These are phyloP conservation scores for Aspergillus ibericus DNA, from an alignment of 2,329 filamentous ascomycete species.

Conservation along the genomic window DNA sequence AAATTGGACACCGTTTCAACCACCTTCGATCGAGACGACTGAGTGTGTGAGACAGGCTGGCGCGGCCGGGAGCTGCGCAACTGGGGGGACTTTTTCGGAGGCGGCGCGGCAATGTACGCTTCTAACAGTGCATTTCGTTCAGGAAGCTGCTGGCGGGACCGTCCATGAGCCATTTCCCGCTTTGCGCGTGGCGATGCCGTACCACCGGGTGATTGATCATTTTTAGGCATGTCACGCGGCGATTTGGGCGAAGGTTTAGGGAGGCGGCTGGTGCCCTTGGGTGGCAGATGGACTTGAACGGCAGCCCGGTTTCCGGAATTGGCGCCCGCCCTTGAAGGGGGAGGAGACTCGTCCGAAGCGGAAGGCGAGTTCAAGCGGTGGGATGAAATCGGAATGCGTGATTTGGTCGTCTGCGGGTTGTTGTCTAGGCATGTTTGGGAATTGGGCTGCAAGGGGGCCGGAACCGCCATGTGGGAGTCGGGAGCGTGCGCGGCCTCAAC, in stretches of 20 bases:
- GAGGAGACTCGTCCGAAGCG: constrained; percentile 42
- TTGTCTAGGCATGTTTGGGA: constrained; percentile 27
- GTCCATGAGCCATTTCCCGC: constrained; percentile 34
- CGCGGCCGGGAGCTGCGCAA: constrained; percentile 80
- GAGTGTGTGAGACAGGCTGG: constrained; percentile 73
- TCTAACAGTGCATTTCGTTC: constrained; percentile 63
- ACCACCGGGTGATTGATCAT: constrained; percentile 26
- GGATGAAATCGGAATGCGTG: constrained; percentile 48
- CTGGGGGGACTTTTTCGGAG: constrained; percentile 72
- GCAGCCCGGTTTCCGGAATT: constrained; percentile 32
- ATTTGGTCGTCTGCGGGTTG: constrained; percentile 41
- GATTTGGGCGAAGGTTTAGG: constrained; percentile 41
- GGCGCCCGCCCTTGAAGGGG: constrained; percentile 37
- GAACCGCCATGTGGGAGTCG: constrained; percentile 36
- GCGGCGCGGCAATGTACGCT: constrained; percentile 70
- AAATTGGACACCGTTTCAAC: constrained; percentile 56
- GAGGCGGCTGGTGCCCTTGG: constrained; percentile 43
- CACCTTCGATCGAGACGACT: constrained; percentile 68
- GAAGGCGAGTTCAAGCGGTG: constrained; percentile 42
- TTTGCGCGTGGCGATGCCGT: constrained; percentile 37
- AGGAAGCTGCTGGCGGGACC: constrained; percentile 36
- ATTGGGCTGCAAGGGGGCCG: constrained; percentile 31
- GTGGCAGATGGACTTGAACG: constrained; percentile 34
- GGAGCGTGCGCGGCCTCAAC: constrained; percentile 31
- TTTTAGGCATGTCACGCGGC: constrained; percentile 26